These are phyloP conservation scores for Penicillium salamii DNA, from an alignment of 495 filamentous ascomycete species.

Conservation along the genomic window DNA sequence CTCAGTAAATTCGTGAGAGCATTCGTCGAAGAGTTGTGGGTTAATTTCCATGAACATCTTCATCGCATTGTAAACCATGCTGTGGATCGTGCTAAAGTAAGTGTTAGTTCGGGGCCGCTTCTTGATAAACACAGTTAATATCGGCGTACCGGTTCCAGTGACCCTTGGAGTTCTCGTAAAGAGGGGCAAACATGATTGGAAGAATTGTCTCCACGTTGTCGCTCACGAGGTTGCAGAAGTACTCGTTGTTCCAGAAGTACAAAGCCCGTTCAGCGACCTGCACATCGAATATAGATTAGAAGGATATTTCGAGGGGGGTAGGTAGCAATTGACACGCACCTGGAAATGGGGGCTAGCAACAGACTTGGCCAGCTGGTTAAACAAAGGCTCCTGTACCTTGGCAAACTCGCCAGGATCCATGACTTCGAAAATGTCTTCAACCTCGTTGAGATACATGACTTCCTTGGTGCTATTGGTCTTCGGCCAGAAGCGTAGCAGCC, in stretches of 20 bases:
- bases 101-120: conserved; percentile 9
- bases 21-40: conserved; percentile 96
- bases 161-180: conserved; percentile 99
- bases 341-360: conserved; percentile 99
- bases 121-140: background rate
- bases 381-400: conserved; percentile 96
- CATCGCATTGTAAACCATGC: conserved; percentile 99
- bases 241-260: conserved; percentile 99
- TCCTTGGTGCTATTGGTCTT: conserved; percentile 99
- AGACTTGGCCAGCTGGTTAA: conserved; percentile 95
- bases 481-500: conserved; percentile 94
- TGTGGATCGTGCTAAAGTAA: conserved; percentile 82
- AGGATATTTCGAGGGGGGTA: background rate
- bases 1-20: conserved; percentile 97
- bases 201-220: conserved; percentile 98
- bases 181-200: conserved; percentile 97
- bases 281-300: background rate
- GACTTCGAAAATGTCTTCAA: conserved; percentile 99
- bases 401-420: conserved; percentile 99
- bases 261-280: conserved; percentile 92
- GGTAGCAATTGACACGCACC: conserved; percentile 37
- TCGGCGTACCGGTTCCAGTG: conserved; percentile 91
- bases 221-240: conserved; percentile 99
- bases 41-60: conserved; percentile 99
- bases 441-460: conserved; percentile 99